A percentile compares a stretch with the other conserved stretches of the same genome.
Conservation (phyloP, 768 basidiomycete species). For the Mycena rebaudengoi region DNA sequence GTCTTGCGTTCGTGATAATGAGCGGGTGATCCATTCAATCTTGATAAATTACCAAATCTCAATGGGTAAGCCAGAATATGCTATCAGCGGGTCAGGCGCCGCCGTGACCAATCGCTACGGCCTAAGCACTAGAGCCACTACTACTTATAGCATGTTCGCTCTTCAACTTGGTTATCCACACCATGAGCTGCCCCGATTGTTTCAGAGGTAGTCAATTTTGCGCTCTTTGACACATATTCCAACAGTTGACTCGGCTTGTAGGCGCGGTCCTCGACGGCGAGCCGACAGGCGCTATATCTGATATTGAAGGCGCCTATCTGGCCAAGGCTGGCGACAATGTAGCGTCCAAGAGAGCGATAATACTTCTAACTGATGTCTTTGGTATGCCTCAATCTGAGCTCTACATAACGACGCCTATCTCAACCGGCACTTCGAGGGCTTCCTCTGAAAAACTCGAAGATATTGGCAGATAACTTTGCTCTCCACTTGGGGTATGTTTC, state of each 20-base stretch:
- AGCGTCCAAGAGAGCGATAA: constrained; percentile 39
- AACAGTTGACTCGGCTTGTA: background rate
- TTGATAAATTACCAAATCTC: too few relatives aligned
- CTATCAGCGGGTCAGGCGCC: too few relatives aligned
- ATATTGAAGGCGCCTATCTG: constrained; percentile 43
- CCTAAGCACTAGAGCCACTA: background rate
- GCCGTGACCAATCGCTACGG: background rate
- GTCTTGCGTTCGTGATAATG: constrained; percentile 21
- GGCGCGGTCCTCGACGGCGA: constrained; percentile 45
- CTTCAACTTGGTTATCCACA: background rate
- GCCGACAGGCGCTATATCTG: constrained; percentile 39
- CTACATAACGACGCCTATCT: too few relatives aligned
- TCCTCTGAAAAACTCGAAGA: constrained; percentile 44
- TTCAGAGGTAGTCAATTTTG: constrained; percentile 19
- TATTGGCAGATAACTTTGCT: constrained; percentile 51
- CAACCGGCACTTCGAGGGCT: too few relatives aligned
- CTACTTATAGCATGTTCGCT: background rate
- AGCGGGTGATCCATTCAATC: background rate
- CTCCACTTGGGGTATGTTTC: too few relatives aligned
- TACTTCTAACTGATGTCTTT: constrained; percentile 53
- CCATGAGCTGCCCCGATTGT: constrained; percentile 39
- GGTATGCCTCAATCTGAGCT: constrained; percentile 37
- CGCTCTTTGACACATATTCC: background rate
- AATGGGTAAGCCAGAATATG: too few relatives aligned
- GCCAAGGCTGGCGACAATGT: constrained; percentile 30